Evolutionary conservation across 305 asterid genomes (phyloP), one percentile per base, ranked within the genome.

Genomic region (Coffea humblotiana): DNA sequence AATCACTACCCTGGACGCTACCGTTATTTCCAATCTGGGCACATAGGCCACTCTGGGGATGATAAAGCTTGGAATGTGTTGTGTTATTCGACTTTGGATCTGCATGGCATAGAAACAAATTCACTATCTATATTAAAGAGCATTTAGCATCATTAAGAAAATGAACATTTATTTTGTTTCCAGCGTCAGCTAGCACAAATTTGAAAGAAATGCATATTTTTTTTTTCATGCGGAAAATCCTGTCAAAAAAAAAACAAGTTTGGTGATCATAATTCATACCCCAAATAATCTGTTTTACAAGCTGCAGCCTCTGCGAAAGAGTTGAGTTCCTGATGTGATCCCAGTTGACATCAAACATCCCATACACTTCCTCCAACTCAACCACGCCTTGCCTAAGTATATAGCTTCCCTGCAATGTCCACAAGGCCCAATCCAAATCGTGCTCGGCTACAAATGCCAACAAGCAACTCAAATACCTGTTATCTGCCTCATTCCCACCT

Each of bases 371-470:
- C 8, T 89, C 90, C 47, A 48, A 3, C 75, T 89, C 81, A 45
- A 51, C 76, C 0, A 0, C 47, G 9, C 87, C 91, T 35, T 88
- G 72, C 48, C 93, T 79, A 4, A 88, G 74, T 0, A 88, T 88
- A 75, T 88, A 92, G 64, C 97, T 89, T 0, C 97, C 95, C 48
- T 90, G 92, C 11, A 92, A 83, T 40, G 89, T 65, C 95, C 95
- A 92, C 40, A 90, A 47, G 0, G 90, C 90, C 94, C 94, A 92
- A 13, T 92, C 97, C 14, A 90, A n/a, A 66, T 92, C 95, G 4
- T 10, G 23, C 64, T 88, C 94, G 0, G 92, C 94, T 19, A 82
- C 51, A 3, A 79, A 68, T 6, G 90, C 89, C 81, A 92, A 35
- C 32, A 89, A 68, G 74, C 97, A 92, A 32, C 86, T 80, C 37